phyloP scores from a whole-genome alignment of 352 stramenopile species.

The Sclerospora graminicola region DNA sequence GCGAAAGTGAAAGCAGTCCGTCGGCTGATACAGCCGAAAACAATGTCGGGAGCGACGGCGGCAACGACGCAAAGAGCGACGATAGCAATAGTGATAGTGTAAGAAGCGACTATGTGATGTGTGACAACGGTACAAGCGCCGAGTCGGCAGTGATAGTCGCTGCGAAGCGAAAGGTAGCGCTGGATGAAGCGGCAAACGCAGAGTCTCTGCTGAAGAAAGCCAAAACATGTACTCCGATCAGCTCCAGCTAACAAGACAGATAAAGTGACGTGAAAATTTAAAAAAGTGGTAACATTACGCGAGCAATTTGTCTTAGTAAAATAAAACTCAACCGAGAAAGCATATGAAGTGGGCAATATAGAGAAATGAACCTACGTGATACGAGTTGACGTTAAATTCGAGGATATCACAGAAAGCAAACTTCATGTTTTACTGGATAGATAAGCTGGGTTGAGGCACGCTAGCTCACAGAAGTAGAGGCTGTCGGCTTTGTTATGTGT shows the following conservation, averaged over 20 bases:
- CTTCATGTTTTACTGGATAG: slow-evolving; percentile 8
- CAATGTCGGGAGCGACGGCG: slow-evolving; percentile 1
- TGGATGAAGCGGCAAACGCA: slow-evolving; percentile 35
- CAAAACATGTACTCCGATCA: slow-evolving; percentile 61
- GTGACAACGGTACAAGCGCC: slow-evolving; percentile 5
- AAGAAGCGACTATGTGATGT: slow-evolving; percentile 5
- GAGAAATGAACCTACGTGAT: slow-evolving; percentile 20
- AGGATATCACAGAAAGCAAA: background rate
- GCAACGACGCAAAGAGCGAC: slow-evolving; percentile 4
- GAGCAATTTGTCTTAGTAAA: slow-evolving; percentile 23
- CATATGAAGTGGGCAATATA: slow-evolving; percentile 25
- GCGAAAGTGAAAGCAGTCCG: slow-evolving; percentile 6
- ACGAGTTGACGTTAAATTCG: background rate
- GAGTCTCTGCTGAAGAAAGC: slow-evolving; percentile 64
- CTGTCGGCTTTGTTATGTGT: slow-evolving; percentile 19
- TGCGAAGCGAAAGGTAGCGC: slow-evolving; percentile 53
- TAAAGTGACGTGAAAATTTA: slow-evolving; percentile 10
- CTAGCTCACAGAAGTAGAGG: slow-evolving; percentile 23
- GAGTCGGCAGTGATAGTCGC: slow-evolving; percentile 15
- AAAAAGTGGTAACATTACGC: background rate
- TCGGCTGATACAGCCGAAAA: slow-evolving; percentile 1
- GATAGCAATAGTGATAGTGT: slow-evolving; percentile 29
- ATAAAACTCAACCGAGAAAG: slow-evolving; percentile 21
- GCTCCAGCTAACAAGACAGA: slow-evolving; percentile 32
- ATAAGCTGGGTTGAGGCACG: slow-evolving; percentile 7